Conservation (phyloP, 2,329 filamentous ascomycete genomes). For the Rugonectria rugulosa region DNA sequence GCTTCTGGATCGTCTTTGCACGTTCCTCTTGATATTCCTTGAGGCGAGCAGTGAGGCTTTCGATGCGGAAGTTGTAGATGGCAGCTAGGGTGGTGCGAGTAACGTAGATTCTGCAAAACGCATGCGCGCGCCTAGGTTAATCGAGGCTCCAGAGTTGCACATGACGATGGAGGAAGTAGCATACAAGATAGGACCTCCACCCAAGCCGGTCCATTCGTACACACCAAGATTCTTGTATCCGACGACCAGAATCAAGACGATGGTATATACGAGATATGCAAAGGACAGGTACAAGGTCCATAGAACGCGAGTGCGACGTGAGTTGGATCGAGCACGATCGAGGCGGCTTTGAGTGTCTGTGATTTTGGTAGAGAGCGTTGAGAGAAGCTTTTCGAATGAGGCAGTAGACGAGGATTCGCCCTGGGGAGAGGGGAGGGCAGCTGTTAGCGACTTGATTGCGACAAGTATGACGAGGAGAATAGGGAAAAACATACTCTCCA, state of each 20-base stretch:
- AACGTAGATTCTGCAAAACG: constrained; percentile 73
- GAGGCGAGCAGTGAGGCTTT: constrained; percentile 71
- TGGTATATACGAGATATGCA: constrained; percentile 84
- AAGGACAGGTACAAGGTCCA: constrained; percentile 92
- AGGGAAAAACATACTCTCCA: constrained; percentile 68
- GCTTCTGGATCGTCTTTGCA: constrained; percentile 86
- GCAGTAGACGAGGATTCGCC: constrained; percentile 82
- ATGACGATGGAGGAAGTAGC: constrained; percentile 36
- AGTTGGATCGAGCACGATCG: constrained; percentile 74
- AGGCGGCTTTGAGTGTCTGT: constrained; percentile 75
- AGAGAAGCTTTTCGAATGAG: constrained; percentile 91
- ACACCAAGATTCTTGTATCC: constrained; percentile 81
- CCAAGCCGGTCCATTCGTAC: constrained; percentile 79
- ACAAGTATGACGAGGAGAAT: not conserved
- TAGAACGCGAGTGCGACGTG: constrained; percentile 81
- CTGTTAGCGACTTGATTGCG: constrained; percentile 21
- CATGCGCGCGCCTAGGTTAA: constrained; percentile 25
- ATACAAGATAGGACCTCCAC: constrained; percentile 80
- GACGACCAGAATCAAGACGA: constrained; percentile 84
- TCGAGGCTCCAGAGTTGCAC: not conserved
- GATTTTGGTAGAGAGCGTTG: constrained; percentile 84
- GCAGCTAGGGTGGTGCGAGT: constrained; percentile 71
- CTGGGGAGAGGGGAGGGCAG: constrained; percentile 53
- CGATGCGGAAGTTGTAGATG: constrained; percentile 84
- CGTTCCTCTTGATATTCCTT: constrained; percentile 81